phyloP scores from a whole-genome alignment of 1,139 yeast species.

The Geotrichum restrictum region DNA sequence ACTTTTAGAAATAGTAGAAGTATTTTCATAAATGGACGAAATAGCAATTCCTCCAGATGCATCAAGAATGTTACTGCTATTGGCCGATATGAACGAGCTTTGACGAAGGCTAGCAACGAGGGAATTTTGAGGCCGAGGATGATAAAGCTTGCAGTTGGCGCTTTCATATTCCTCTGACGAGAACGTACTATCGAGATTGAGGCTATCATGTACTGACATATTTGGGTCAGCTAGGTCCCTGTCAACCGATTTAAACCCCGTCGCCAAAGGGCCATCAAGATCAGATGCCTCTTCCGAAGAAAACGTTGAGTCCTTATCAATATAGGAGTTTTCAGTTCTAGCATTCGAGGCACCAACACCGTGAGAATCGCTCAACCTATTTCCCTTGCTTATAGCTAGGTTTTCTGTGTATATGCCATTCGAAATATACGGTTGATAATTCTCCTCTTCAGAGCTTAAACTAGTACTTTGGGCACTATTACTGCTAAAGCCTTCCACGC shows the following conservation, averaged over 20 bases:
- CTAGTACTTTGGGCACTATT: neutral
- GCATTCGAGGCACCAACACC: no score
- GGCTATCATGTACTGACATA: neutral
- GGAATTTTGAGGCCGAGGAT: slow-evolving; percentile 1
- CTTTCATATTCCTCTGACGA: neutral
- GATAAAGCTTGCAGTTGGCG: slow-evolving; percentile 5
- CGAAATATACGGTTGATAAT: neutral
- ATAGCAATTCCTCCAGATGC: slow-evolving; percentile 15
- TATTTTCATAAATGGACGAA: slow-evolving; percentile 1
- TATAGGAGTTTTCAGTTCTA: no score
- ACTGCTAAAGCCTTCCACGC: slow-evolving; percentile 11
- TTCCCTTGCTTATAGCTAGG: neutral
- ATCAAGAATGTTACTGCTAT: slow-evolving; percentile 18
- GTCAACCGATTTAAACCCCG: no score
- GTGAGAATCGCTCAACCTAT: no score
- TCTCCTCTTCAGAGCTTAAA: neutral
- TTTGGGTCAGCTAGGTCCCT: no score
- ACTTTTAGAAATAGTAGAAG: neutral
- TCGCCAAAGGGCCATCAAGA: no score
- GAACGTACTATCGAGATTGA: neutral
- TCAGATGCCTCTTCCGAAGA: no score
- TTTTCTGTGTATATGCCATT: neutral
- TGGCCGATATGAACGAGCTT: slow-evolving; percentile 11
- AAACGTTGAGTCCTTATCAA: no score
- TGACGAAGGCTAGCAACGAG: neutral